phyloP scores from a whole-genome alignment of 1,284 basidiomycete genomes.

The Naganishia sp. region DNA sequence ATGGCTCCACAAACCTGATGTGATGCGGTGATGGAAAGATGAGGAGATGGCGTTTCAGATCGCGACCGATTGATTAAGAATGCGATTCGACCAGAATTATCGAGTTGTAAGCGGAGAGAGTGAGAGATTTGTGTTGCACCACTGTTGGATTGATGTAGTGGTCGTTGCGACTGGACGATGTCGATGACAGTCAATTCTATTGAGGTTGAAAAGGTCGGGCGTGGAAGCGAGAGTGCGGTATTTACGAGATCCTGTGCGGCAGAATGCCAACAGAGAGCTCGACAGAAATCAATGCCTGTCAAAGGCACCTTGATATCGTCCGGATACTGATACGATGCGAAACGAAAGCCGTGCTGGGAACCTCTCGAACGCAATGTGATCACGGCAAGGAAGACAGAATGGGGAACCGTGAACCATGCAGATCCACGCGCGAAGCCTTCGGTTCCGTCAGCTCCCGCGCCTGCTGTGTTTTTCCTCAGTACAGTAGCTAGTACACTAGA shows the following conservation, averaged over 20 bases:
- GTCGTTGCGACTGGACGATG: neutral
- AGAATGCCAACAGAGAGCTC: neutral
- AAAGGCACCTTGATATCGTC: neutral
- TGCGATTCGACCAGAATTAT: neutral
- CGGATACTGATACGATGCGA: neutral
- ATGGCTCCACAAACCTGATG: neutral
- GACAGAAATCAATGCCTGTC: neutral
- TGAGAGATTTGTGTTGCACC: neutral
- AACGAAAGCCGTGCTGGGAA: neutral
- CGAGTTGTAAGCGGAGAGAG: too few species aligned
- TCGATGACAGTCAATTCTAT: neutral
- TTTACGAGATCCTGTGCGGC: neutral
- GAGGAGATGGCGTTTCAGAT: neutral
- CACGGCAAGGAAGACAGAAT: too few species aligned
- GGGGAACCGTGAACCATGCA: too few species aligned
- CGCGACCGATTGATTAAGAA: neutral
- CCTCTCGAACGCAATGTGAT: too few species aligned
- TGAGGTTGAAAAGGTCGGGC: neutral
- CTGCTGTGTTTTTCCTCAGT: too few species aligned
- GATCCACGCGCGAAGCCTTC: too few species aligned
- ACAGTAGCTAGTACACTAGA: too few species aligned
- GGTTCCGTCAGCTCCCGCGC: too few species aligned
- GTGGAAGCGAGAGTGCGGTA: constrained; percentile 20
- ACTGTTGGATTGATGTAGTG: neutral
- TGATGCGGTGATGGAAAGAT: too few species aligned